Evolutionary conservation across 202 grass and related monocot genomes (phyloP).

Genomic region (Bolboschoenoplectus hybrid): DNA sequence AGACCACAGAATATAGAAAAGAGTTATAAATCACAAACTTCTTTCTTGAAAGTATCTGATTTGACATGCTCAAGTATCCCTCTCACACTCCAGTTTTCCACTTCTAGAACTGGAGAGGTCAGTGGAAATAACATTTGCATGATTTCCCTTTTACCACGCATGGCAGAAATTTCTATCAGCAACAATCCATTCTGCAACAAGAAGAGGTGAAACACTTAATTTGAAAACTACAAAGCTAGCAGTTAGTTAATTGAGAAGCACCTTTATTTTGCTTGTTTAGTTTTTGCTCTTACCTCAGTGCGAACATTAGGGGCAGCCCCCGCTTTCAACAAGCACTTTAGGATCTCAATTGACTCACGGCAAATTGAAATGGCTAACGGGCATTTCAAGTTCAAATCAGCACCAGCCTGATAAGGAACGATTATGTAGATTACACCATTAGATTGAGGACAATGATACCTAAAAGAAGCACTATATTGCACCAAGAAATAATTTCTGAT

Average conservation of each 20-base stretch:
- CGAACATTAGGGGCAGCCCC: constrained; percentile 47
- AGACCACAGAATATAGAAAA: neutral
- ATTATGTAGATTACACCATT: neutral
- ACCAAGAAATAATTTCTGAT: neutral
- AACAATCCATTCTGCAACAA: neutral
- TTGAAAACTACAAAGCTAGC: neutral
- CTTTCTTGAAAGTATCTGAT: constrained; percentile 39
- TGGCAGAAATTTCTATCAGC: constrained; percentile 50
- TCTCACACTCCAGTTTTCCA: constrained; percentile 43
- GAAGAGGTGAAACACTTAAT: neutral
- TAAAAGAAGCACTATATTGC: neutral
- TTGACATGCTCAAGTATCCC: constrained; percentile 43
- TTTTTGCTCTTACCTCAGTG: constrained; percentile 29
- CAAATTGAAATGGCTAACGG: constrained; percentile 39
- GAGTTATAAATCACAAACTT: neutral
- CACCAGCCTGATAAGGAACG: constrained; percentile 42
- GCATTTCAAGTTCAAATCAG: constrained; percentile 40
- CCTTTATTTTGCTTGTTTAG: neutral
- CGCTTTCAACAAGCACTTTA: constrained; percentile 44
- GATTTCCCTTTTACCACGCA: constrained; percentile 17
- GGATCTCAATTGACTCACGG: constrained; percentile 37
- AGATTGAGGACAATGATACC: neutral
- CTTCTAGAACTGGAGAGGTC: constrained; percentile 39
- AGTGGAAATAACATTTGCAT: constrained; percentile 49
- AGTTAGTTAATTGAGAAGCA: neutral